These are phyloP conservation scores for Corymbia citriodora DNA, from an alignment of 441 rosid genomes.

Conservation along the genomic window DNA sequence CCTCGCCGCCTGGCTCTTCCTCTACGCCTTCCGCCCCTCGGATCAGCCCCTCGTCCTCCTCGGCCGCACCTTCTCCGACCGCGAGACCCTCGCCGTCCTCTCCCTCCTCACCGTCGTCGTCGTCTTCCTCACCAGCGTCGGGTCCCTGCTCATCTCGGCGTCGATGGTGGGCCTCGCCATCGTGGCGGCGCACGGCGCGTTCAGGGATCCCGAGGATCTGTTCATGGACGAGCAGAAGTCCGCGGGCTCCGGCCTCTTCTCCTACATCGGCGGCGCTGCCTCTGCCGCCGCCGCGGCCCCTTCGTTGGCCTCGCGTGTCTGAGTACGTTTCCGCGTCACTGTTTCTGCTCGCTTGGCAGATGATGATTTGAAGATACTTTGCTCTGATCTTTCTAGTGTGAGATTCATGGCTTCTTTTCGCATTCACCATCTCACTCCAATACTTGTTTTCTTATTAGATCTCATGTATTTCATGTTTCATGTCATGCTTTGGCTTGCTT, in stretches of 20 bases:
- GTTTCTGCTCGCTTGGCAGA: not conserved
- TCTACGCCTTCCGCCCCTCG: conserved; percentile 40
- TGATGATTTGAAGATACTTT: not conserved
- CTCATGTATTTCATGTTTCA: not conserved
- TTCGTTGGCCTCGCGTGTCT: conserved; percentile 23
- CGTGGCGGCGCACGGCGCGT: conserved; percentile 39
- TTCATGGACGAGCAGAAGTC: conserved; percentile 50
- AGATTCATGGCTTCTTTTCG: not conserved
- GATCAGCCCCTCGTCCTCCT: conserved; percentile 42
- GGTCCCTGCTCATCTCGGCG: conserved; percentile 39
- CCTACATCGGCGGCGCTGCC: conserved; percentile 29
- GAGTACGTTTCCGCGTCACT: not conserved
- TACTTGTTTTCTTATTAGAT: not conserved
- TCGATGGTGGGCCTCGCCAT: conserved; percentile 28
- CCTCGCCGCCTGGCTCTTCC: conserved; percentile 50
- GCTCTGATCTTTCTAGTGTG: not conserved
- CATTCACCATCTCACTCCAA: not conserved
- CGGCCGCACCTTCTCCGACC: conserved; percentile 43
- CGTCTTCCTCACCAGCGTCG: conserved; percentile 47
- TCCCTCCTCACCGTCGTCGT: conserved; percentile 29
- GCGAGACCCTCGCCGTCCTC: conserved; percentile 39
- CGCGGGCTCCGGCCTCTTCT: conserved; percentile 30
- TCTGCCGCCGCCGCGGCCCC: conserved; percentile 33
- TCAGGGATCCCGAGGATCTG: conserved; percentile 48
- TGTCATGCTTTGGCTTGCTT: not conserved